Conservation (phyloP, 768 basidiomycete genomes). For the Psilocybe subaeruginosa region DNA sequence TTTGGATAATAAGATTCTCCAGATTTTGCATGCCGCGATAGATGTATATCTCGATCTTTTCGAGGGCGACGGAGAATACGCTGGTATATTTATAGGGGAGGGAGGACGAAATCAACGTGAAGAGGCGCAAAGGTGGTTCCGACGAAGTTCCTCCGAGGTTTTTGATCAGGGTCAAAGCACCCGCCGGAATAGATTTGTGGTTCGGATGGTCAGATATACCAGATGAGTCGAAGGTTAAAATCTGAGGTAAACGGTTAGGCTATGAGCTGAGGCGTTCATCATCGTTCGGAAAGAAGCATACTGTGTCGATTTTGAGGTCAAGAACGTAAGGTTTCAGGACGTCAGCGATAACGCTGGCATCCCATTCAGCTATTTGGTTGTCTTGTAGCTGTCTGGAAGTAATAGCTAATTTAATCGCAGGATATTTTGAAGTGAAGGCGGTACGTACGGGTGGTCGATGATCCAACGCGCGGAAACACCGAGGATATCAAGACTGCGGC, state of each 20-base stretch:
- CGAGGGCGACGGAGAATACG: conserved; percentile 49
- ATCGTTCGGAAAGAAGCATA: conserved; percentile 33
- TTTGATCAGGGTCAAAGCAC: conserved; percentile 48
- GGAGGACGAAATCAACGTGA: conserved; percentile 63
- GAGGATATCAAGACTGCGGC: conserved; percentile 64
- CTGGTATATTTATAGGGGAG: conserved; percentile 64
- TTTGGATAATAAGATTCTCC: conserved; percentile 22
- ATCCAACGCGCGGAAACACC: conserved; percentile 63
- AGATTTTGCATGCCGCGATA: conserved; percentile 26
- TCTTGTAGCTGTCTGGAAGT: conserved; percentile 64
- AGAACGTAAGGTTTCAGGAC: conserved; percentile 62
- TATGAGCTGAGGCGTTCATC: no score
- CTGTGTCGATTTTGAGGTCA: conserved; percentile 62
- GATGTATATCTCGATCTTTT: conserved; percentile 48
- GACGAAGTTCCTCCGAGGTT: conserved; percentile 22
- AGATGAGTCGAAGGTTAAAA: conserved; percentile 79
- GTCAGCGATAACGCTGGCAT: conserved; percentile 56
- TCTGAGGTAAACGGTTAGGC: conserved; percentile 43
- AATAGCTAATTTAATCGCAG: conserved; percentile 1
- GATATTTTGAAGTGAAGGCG: background rate
- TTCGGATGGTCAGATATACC: conserved; percentile 91
- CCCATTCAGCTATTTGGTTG: conserved; percentile 71
- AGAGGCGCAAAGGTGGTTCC: conserved; percentile 43
- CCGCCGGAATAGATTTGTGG: conserved; percentile 71
- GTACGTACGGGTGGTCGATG: conserved; percentile 72